Base-by-base conservation (phyloP, 768 basidiomycete genomes). In the Boletellus emodensis region DNA sequence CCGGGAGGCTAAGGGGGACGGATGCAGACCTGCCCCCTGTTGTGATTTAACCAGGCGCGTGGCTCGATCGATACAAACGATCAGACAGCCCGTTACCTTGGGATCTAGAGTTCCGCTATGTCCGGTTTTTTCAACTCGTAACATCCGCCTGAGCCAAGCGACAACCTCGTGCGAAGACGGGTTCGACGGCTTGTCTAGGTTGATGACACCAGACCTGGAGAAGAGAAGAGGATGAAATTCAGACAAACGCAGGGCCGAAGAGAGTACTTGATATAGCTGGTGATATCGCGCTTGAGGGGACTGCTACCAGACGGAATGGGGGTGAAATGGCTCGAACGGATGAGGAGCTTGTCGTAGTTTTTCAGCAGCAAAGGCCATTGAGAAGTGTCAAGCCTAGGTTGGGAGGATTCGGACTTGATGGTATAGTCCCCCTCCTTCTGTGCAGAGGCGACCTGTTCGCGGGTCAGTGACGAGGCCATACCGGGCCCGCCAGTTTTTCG, bases 91-190 rank as follows among this genome's bases (percentile, higher is more conserved):
- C 45, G 96, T 99, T 58, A 99, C 96, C 71, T 99, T 99, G 42
- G 96, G 96, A 69, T 99, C 96, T 41, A 99, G 81, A 39, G 96
- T 99, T 58, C 96, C 96, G 52, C 94, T 96, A 73, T 99, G 96
- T 37, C 96, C 96, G 0, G 96, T 99, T 74, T 99, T 98, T 71
- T 98, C 96, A 22, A 89, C 92, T 18, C 94, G 85, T 47, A 99
- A 71, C 56, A 99, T 99, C n/a, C 96, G 83, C 60, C 94, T 82
- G 55, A 99, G 73, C 96, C 96, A 99, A 14, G 96, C 96, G 58
- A 99, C 96, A 47, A 99, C 96, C 77, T 99, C 96, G 71, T 99
- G 96, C 5, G 94, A 95, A 15, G 94, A 96, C 4, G 95, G 95
- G 72, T 98, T 99, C 30, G 95, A 97, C 20, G 96, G 96, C 66